Base-by-base conservation (phyloP, 1,284 basidiomycete species). In the Ustilago tritici region DNA sequence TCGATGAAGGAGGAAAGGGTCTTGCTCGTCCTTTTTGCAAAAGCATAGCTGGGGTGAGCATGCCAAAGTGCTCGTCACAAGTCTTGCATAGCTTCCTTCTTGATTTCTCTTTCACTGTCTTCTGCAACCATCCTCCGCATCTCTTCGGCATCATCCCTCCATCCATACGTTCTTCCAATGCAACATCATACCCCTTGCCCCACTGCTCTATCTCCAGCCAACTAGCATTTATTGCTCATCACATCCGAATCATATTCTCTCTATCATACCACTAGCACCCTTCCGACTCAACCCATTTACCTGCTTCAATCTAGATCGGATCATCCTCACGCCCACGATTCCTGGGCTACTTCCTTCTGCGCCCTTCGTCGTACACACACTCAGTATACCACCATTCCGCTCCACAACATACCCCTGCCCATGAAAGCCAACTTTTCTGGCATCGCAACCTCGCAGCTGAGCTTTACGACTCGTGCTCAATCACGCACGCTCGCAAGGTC, bases 391-490 rank as follows among this genome's bases (percentile, higher is more conserved):
- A 49, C 28, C 23, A 23, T 28, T 7, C 9, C 23, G 28, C 49
- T 50, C 49, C 14, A 31, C 28, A 19, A 4, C 53, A 3, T 23
- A 34, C 19, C 8, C 28, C 35, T 17, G 34, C 50, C 35, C 60
- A 58, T 62, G 55, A 56, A 40, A 40, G 38, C 56, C 60, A 52
- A 14, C 36, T 11, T 23, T 2, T 14, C 59, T 40, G 57, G 53
- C 49, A 55, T 12, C 50, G 50, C 4, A 3, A 57, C 46, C 34
- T 15, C 53, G 23, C 53, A 2, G 50, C 64, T n/a, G 49, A 47
- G 65, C 38, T 41, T 53, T 23, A n/a, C 46, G 11, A 49, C 50
- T 56, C 41, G 56, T 43, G 56, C 56, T 38, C 52, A 43, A 11
- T 19, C 28, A 40, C 38, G n/a, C 17, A 15, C 19, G 32, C 23